Percentiles rank a stretch among this genome's conserved stretches.
These are phyloP conservation scores for Henningerozyma blattae DNA, from an alignment of 805 yeast species.

Conservation along the genomic window DNA sequence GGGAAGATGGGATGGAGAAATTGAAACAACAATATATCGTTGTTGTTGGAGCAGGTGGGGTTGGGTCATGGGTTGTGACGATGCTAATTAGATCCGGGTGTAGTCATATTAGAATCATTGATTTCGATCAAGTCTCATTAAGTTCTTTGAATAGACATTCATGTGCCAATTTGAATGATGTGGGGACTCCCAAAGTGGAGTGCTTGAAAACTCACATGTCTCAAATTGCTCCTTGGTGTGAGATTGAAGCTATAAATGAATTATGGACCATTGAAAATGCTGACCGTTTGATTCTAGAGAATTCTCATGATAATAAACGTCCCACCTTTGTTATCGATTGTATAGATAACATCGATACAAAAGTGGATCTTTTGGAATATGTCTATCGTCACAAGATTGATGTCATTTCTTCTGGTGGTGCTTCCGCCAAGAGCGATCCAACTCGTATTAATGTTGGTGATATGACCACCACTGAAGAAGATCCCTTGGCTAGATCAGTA, in stretches of 20 bases:
- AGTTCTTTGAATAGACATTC: constrained; percentile 91
- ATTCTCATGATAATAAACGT: constrained; percentile 26
- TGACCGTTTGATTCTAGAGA: constrained; percentile 38
- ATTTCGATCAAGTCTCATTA: constrained; percentile 91
- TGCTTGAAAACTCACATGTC: constrained; percentile 58
- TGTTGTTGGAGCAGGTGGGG: constrained; percentile 95
- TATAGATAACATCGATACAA: constrained; percentile 95
- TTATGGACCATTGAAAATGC: constrained; percentile 65
- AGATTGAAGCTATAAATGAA: constrained; percentile 64
- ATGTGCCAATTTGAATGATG: constrained; percentile 83
- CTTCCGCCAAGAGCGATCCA: constrained; percentile 93
- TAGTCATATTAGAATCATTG: constrained; percentile 65
- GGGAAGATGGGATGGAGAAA: constrained; percentile 69
- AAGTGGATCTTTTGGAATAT: constrained; percentile 74
- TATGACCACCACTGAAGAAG: constrained; percentile 83
- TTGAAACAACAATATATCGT: constrained; percentile 63
- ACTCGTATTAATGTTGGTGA: constrained; percentile 84
- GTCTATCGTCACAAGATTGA: constrained; percentile 48
- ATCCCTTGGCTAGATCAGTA: constrained; percentile 79
- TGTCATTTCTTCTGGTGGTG: constrained; percentile 92
- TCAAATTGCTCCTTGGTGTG: constrained; percentile 88
- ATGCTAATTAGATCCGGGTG: constrained; percentile 90
- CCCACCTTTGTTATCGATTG: constrained; percentile 87
- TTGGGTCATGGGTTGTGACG: constrained; percentile 91
- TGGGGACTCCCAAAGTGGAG: constrained; percentile 82